These are phyloP conservation scores for Oldenlandia corymbosa DNA, from an alignment of 257 asterid species.

Conservation along the genomic window DNA sequence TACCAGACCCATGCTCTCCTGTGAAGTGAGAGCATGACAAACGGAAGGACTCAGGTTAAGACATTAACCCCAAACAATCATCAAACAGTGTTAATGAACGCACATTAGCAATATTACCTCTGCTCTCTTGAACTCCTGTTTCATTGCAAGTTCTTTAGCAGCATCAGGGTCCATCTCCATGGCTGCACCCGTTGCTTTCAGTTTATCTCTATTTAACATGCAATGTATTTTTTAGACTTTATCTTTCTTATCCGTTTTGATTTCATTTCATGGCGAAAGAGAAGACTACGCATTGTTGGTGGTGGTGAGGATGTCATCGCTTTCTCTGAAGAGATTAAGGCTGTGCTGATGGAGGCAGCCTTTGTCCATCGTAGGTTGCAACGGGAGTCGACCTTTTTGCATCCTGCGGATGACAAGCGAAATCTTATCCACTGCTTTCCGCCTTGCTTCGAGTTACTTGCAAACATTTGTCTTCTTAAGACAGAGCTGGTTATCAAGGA, in stretches of 20 bases:
- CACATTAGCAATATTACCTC: slow-evolving; percentile 45
- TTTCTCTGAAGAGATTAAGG: background rate
- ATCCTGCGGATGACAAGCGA: background rate
- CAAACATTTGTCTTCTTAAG: too few species aligned
- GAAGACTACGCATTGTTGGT: slow-evolving; percentile 78
- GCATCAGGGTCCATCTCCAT: slow-evolving; percentile 76
- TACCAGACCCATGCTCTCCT: slow-evolving; percentile 88
- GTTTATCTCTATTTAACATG: slow-evolving; percentile 58
- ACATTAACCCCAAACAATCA: background rate
- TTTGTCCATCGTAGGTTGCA: background rate
- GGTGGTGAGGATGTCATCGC: background rate
- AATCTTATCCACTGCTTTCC: background rate
- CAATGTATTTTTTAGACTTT: slow-evolving; percentile 81
- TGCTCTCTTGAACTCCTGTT: slow-evolving; percentile 74
- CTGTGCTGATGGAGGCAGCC: background rate
- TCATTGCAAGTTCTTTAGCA: slow-evolving; percentile 74
- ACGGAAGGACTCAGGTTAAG: background rate
- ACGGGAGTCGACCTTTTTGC: background rate
- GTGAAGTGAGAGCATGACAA: slow-evolving; percentile 19
- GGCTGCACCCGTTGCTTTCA: slow-evolving; percentile 43
- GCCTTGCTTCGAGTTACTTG: background rate
- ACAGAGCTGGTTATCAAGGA: background rate
- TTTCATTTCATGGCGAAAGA: slow-evolving; percentile 79
- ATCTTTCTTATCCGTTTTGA: slow-evolving; percentile 76
- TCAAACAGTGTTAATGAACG: slow-evolving; percentile 2